Evolutionary conservation across 2,329 filamentous ascomycete species (phyloP), one percentile per base, ranked within the genome.

Genomic region (Botrytis elliptica): DNA sequence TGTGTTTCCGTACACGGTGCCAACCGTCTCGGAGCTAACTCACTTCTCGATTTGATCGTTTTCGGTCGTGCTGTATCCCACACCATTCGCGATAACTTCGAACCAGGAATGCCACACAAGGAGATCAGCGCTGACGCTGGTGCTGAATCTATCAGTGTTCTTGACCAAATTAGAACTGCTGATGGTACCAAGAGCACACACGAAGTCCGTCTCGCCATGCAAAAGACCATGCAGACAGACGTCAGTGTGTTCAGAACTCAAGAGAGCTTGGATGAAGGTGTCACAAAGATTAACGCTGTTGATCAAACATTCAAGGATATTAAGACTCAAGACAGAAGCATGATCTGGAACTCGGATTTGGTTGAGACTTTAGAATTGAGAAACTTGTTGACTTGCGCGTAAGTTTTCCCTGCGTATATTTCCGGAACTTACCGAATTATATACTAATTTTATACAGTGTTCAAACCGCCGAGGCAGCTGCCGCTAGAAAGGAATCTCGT

Each of bases 261-360:
- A 79, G 92, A 97, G 84, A 94, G 91, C 78, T 89, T 98, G 83
- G 94, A 98, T 79, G 93, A 98, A 85, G 95, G 95, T 89, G 95
- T 97, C 76, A 86, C 88, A 84, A 95, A 91, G 87, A 96, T 98
- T 83, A 90, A 85, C 77, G 90, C 94, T 79, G 93, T 98, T 79
- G 95, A 98, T 83, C 84, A 88, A 79, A 88, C 87, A 80, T 98
- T 92, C 85, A 85, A 87, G 79, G 88, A 98, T 81, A 92, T 98
- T 79, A 93, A 94, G 81, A 98, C 93, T 86, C 97, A 97, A 90
- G 95, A 98, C 85, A 93, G 96, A 84, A 97, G 93, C 88, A 98
- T 98, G 95, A 98, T 98, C 87, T 98, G 95, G 95, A 98, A 98
- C 90, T 94, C 93, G 38, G 95, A 98, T 82, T 90, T 98, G 57